Conservation (phyloP, 306 rosid genomes). For the Sophora flavescens region DNA sequence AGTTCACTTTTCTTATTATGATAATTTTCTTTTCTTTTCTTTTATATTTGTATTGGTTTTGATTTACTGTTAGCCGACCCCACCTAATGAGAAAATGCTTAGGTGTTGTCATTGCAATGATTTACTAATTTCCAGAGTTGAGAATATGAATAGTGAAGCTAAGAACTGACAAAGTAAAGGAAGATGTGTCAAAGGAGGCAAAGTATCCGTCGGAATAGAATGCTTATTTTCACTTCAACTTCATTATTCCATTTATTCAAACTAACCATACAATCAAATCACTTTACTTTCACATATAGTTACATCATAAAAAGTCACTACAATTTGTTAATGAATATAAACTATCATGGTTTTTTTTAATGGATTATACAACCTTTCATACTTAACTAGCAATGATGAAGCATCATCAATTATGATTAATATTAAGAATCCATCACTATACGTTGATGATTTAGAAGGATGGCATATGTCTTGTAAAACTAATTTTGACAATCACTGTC, state of each 20-base stretch:
- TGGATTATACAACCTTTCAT: not conserved
- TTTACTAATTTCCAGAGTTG: not conserved
- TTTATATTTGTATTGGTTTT: not conserved
- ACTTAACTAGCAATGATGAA: not conserved
- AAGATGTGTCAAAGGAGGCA: not conserved
- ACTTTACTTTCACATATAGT: not conserved
- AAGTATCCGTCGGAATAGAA: not conserved
- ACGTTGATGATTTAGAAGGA: not conserved
- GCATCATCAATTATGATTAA: not conserved
- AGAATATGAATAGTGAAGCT: not conserved
- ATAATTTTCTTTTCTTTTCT: not conserved
- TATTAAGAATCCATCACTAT: not conserved
- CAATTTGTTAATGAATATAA: not conserved
- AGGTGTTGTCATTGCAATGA: not conserved
- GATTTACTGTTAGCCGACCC: not conserved
- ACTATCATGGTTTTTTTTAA: not conserved
- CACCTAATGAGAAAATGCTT: not conserved
- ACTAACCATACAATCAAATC: slow-evolving; percentile 1
- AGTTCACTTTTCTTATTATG: not conserved
- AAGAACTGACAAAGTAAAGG: not conserved
- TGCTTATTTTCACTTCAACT: not conserved
- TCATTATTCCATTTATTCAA: not conserved
- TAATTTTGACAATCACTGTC: no score
- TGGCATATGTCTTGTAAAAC: not conserved
- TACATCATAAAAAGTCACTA: not conserved